These are phyloP conservation scores for Botrytis tulipae DNA, from an alignment of 2,329 filamentous ascomycete species.

Conservation along the genomic window DNA sequence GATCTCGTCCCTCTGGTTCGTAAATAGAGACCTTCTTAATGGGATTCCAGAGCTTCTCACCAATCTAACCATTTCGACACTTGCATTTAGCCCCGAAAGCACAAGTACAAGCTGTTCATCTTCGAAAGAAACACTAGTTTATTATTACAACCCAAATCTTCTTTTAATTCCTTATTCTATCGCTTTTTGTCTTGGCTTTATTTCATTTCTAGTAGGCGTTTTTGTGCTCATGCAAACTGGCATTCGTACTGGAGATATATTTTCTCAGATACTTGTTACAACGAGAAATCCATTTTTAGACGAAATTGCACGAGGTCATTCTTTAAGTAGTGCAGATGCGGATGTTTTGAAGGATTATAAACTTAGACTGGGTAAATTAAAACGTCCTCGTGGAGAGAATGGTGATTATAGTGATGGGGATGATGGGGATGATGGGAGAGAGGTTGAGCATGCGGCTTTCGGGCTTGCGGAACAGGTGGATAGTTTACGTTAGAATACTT, in stretches of 20 bases:
- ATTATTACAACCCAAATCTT: neutral
- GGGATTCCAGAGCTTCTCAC: neutral
- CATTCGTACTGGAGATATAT: neutral
- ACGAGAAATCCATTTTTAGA: neutral
- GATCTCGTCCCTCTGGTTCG: neutral
- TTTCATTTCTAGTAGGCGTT: neutral
- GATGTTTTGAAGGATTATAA: neutral
- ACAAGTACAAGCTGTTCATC: neutral
- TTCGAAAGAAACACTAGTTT: neutral
- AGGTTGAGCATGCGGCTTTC: neutral
- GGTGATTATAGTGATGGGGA: neutral
- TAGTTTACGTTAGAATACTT: no score
- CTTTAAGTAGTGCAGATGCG: neutral
- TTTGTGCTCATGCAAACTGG: neutral
- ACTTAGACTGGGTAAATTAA: neutral
- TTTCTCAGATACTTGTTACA: constrained; percentile 1
- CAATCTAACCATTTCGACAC: neutral
- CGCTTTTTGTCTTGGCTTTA: neutral
- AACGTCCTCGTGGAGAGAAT: no score
- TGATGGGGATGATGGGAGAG: neutral
- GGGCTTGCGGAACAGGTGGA: constrained; percentile 2
- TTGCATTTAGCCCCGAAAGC: neutral
- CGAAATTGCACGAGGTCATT: neutral
- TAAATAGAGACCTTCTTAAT: neutral
- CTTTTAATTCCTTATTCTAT: neutral